A percentile compares a stretch with the other conserved stretches of the same genome.
Evolutionary conservation across 306 rosid genomes (phyloP).

Genomic region (Cucumis melo): DNA sequence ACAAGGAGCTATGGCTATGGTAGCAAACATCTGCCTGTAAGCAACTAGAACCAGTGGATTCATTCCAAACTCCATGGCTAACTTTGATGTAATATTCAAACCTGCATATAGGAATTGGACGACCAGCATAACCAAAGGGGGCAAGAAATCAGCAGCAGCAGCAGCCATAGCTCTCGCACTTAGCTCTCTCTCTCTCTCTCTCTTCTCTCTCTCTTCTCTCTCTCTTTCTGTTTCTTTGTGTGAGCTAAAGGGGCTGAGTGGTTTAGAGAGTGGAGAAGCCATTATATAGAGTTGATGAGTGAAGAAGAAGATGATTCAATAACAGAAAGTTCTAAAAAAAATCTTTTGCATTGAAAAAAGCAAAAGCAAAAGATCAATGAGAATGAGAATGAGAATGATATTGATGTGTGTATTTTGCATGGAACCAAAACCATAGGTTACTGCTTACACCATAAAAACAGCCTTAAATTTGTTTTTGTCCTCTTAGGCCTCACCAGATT

Average conservation of each 20-base stretch:
- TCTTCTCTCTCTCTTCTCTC: neutral
- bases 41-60: slow-evolving; percentile 67
- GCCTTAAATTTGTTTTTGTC: slow-evolving; percentile 1
- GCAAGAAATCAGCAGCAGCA: slow-evolving; percentile 21
- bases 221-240: neutral
- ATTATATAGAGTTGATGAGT: neutral
- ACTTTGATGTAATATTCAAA: slow-evolving; percentile 72
- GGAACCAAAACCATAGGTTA: neutral
- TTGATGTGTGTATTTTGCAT: neutral
- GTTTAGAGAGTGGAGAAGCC: neutral
- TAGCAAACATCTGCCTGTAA: slow-evolving; percentile 69
- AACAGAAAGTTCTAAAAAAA: neutral
- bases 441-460: slow-evolving; percentile 1
- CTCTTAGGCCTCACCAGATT: neutral
- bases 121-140: slow-evolving; percentile 39
- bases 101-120: slow-evolving; percentile 48
- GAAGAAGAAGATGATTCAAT: neutral
- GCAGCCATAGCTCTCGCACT: slow-evolving; percentile 14
- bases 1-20: slow-evolving; percentile 51
- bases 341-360: neutral
- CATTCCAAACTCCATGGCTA: slow-evolving; percentile 67
- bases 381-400: neutral
- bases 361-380: neutral
- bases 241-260: neutral
- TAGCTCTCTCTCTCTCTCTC: neutral